Percentiles rank a stretch among this genome's conserved stretches.
Evolutionary conservation across 352 stramenopile genomes (phyloP).

Genomic region (Peronospora farinosa): DNA sequence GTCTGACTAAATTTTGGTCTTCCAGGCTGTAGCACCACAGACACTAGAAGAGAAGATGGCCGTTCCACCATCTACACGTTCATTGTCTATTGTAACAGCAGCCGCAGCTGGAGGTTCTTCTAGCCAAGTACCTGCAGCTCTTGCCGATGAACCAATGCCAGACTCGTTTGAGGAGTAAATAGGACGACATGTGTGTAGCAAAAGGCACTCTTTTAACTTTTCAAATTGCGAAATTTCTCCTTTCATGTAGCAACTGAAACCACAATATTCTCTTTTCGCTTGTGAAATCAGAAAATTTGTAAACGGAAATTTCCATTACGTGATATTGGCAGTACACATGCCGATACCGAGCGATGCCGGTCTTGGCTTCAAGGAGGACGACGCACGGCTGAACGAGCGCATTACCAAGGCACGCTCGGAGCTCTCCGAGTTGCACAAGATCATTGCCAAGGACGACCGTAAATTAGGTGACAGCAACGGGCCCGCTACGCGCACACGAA

Average conservation of each 20-base stretch:
- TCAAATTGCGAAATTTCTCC: neutral
- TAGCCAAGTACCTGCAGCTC: conserved; percentile 12
- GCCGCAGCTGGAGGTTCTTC: conserved; percentile 27
- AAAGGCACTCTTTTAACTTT: neutral
- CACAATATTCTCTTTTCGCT: neutral
- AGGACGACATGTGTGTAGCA: conserved; percentile 1
- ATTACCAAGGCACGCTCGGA: conserved; percentile 50
- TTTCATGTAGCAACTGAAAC: neutral
- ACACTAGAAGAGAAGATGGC: conserved; percentile 38
- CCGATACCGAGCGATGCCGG: conserved; percentile 19
- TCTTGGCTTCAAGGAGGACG: conserved; percentile 32
- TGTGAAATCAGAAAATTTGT: conserved; percentile 1
- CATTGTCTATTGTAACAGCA: conserved; percentile 37
- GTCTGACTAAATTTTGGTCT: neutral
- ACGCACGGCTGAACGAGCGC: conserved; percentile 45
- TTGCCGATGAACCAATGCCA: conserved; percentile 35
- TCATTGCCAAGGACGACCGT: conserved; percentile 31
- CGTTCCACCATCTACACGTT: conserved; percentile 23
- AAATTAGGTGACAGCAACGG: conserved; percentile 23
- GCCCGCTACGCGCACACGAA: conserved; percentile 26
- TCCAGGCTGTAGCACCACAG: conserved; percentile 19
- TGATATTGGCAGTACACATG: conserved; percentile 10
- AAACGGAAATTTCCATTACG: conserved; percentile 20
- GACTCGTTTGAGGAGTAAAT: conserved; percentile 25
- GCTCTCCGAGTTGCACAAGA: conserved; percentile 47